Base-by-base conservation (phyloP, 768 basidiomycete genomes). In the Gymnopilus junonius region DNA sequence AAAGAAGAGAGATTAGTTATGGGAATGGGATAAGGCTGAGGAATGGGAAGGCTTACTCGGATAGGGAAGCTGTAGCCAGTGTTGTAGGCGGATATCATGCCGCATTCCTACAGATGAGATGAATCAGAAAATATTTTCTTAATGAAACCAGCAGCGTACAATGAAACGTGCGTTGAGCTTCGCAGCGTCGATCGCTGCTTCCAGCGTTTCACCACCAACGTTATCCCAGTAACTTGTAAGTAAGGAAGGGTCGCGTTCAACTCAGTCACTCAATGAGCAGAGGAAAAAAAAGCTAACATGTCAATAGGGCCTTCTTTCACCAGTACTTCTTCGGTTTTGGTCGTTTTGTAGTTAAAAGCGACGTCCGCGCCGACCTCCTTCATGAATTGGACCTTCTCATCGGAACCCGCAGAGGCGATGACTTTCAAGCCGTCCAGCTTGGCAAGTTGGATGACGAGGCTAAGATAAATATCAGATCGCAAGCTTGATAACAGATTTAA, bases 331-430 rank as follows among this genome's bases (percentile, higher is more conserved):
- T 68, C 69, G 0, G 84, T 86, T 46, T 78, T 76, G 0, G 77
- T 77, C 0, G 82, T 91, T 80, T 93, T 90, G 75, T 90, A 92
- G 72, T 92, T 91, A 76, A 91, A 91, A 0, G 81, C 86, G 8
- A 88, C 82, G 65, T 93, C 90, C 0, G 85, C 85, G 0, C 89
- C 91, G n/a, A 90, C 65, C 1, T 81, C 80, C 53, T 80, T 81
- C 73, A 89, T 73, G 68, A 83, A 89, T 6, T 78, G 72, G 7
- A 92, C 88, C 74, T 93, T 92, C 54, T 89, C 87, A n/a, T 91
- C 88, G 0, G 85, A 84, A 1, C 92, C 89, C 0, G 89, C 87
- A 0, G 87, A 89, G 0, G 85, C 88, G 55, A 93, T 89, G 42
- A 92, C 91, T 66, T 87, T 88, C 29, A 82, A 68, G 2, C 84